These are phyloP conservation scores for Rhizopus delemar DNA, from an alignment of 371 early-diverging fungal species.

Conservation along the genomic window DNA sequence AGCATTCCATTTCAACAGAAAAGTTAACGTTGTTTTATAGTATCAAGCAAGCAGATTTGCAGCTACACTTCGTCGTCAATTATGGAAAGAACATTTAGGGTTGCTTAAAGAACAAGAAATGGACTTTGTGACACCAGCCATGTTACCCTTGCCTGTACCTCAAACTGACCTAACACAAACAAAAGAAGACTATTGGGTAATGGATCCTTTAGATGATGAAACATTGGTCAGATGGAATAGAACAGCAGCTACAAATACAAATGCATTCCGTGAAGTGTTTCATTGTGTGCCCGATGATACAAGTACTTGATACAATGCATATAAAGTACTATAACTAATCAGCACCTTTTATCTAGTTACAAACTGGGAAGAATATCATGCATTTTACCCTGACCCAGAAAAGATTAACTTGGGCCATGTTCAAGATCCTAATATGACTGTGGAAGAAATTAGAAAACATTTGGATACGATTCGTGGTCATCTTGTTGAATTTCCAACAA, in stretches of 20 bases:
- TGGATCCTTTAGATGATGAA: slow-evolving; percentile 65
- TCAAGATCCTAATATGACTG: slow-evolving; percentile 37
- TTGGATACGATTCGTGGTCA: slow-evolving; percentile 61
- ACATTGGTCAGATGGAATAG: slow-evolving; percentile 55
- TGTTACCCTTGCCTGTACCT: slow-evolving; percentile 52
- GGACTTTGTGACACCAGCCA: slow-evolving; percentile 47
- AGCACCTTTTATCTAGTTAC: slow-evolving; percentile 30
- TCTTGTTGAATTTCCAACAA: slow-evolving; percentile 73
- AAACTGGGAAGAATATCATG: slow-evolving; percentile 67
- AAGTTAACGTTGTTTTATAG: slow-evolving; percentile 15
- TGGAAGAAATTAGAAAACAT: slow-evolving; percentile 38
- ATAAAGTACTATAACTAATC: background rate
- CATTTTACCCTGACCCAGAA: slow-evolving; percentile 53
- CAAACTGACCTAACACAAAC: slow-evolving; percentile 40
- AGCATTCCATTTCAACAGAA: background rate
- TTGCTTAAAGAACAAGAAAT: slow-evolving; percentile 54
- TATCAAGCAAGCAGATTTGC: slow-evolving; percentile 69
- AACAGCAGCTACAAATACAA: slow-evolving; percentile 63
- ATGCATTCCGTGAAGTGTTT: slow-evolving; percentile 69
- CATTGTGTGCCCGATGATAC: slow-evolving; percentile 76
- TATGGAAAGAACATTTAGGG: slow-evolving; percentile 89
- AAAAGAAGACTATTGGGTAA: slow-evolving; percentile 39
- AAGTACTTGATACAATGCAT: slow-evolving; percentile 21
- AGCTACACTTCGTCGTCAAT: slow-evolving; percentile 68
- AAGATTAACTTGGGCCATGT: slow-evolving; percentile 43